Base-by-base conservation (phyloP, 345 rosid genomes). In the Salix koriyanagi region DNA sequence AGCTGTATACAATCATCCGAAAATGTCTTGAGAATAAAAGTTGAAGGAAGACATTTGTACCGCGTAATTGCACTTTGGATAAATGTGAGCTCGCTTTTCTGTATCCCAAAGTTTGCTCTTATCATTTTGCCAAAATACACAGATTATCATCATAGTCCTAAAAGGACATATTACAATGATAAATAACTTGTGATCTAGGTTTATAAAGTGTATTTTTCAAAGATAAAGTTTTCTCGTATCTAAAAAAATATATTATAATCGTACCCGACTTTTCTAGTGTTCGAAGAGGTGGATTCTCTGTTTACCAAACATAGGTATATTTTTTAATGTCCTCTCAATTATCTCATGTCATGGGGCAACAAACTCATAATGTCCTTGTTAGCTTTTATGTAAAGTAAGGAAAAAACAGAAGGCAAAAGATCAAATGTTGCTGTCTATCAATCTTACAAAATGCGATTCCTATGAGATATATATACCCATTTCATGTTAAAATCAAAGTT, bases 151-250 rank as follows among this genome's bases (percentile, higher is more conserved):
- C 34, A 3, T 32, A 0, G 34, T 3, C 34, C 34, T 3, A 25
- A 25, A 25, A 25, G 25, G 25, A 25, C 25, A 25, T 25, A 25
- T 25, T 25, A 25, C 25, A 25, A 25, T 34, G 36, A 34, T 0
- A 34, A 0, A 34, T 0, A 34, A 0, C 0, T 36, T 36, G 7
- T 36, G 36, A 34, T 0, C 34, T 32, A 0, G 0, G 0, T 32
- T 0, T 0, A 32, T 0, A 0, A 32, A 32, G 0, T 32, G 0
- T 4, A 5, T 0, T 32, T 32, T 32, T 32, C 0, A 2, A 3
- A 3, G 0, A 0, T 30, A 30, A 30, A 3, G 4, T 30, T 2
- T 30, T 0, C 2, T 30, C 4, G 4, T 0, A 3, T 30, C 0
- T 0, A 30, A 30, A 30, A 30, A 30, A 30, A 28, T 30, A 30